Evolutionary conservation across 495 filamentous ascomycete species (phyloP).

Genomic region (Xanthoparmelia taractica): DNA sequence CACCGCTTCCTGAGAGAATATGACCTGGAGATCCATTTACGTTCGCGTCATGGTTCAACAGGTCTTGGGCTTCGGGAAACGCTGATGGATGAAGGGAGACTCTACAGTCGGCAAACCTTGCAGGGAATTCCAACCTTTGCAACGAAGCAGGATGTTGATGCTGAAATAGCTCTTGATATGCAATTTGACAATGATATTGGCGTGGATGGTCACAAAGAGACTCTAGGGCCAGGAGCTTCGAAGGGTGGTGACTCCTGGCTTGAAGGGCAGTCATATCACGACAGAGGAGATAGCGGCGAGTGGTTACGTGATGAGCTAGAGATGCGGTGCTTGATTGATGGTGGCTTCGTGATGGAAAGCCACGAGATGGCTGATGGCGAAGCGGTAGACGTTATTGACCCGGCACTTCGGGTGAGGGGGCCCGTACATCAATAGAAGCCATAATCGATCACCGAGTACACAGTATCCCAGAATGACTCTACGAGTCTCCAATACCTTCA

Average conservation of each 20-base stretch:
- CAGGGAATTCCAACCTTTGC: constrained; percentile 6
- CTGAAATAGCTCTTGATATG: constrained; percentile 15
- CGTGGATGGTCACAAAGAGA: neutral
- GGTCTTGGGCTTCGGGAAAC: constrained; percentile 46
- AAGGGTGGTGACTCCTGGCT: constrained; percentile 10
- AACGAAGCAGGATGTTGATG: constrained; percentile 12
- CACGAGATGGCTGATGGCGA: constrained; percentile 4
- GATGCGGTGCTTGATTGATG: constrained; percentile 21
- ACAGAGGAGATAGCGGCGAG: neutral
- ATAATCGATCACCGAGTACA: too few relatives aligned
- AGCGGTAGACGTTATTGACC: constrained; percentile 18
- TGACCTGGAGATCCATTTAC: constrained; percentile 61
- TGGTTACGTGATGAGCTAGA: constrained; percentile 23
- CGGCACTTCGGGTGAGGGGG: constrained; percentile 13
- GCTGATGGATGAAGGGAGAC: constrained; percentile 35
- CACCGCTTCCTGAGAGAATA: constrained; percentile 58
- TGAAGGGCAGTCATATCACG: neutral
- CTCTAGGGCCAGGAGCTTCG: neutral
- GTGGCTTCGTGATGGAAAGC: constrained; percentile 8
- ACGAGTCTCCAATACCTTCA: too few relatives aligned
- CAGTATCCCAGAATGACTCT: too few relatives aligned
- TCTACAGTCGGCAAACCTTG: constrained; percentile 9
- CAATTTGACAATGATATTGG: constrained; percentile 6
- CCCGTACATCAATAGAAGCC: too few relatives aligned
- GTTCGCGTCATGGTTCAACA: constrained; percentile 41